Evolutionary conservation across 1,139 yeast species (phyloP).

Genomic region (Magnusiomyces clavatus): DNA sequence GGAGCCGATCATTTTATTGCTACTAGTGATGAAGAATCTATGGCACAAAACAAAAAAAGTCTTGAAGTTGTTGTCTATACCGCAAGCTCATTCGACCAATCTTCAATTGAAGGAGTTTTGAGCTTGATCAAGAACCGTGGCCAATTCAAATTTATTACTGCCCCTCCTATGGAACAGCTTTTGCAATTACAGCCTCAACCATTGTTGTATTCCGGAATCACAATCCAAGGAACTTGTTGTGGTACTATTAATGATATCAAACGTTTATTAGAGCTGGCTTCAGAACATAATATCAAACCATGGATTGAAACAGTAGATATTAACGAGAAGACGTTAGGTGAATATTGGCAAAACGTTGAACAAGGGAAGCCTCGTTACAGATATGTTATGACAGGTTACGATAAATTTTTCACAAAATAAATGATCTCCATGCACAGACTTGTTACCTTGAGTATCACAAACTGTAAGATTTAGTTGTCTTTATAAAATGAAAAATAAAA

Average conservation of each 20-base stretch:
- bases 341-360: not conserved
- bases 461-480: no score
- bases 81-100: constrained; percentile 19
- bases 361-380: constrained; percentile 58
- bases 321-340: constrained; percentile 33
- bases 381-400: constrained; percentile 51
- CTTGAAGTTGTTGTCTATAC: constrained; percentile 46
- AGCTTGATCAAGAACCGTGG: not conserved
- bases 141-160: not conserved
- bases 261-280: constrained; percentile 46
- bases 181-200: not conserved
- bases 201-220: not conserved
- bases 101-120: not conserved
- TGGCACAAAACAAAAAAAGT: constrained; percentile 29
- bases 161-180: not conserved
- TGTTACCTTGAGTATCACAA: no score
- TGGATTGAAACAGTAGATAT: constrained; percentile 54
- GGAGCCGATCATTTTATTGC: constrained; percentile 42
- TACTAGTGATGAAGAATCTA: constrained; percentile 26
- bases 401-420: constrained; percentile 34
- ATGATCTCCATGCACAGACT: no score
- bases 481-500: no score
- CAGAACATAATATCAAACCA: constrained; percentile 43
- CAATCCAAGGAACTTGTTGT: not conserved
- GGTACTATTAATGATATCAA: constrained; percentile 37